Evolutionary conservation across 345 rosid species (phyloP), one percentile per base, ranked within the genome.

Genomic region (Rhodomyrtus tomentosa): DNA sequence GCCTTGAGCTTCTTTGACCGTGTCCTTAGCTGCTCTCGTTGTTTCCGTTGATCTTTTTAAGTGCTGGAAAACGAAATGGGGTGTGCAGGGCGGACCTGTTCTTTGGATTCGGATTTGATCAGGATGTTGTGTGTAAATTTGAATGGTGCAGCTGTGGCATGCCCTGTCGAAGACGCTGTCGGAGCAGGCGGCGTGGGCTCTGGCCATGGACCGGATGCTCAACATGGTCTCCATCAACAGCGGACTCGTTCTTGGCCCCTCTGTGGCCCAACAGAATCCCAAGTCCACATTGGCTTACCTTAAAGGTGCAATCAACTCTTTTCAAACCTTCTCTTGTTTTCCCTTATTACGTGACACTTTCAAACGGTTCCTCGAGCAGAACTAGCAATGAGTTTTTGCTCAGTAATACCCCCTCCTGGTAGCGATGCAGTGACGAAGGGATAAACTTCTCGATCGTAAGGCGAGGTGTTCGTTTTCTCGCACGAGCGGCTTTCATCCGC

Each of bases 121-220:
- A 21, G 79, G 4, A 18, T 9, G 79, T 40, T 45, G 79, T 11
- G 42, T 32, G 42, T 59, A 16, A 10, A 62, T 3, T 18, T 20
- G 21, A 18, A 2, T 11, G 68, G 50, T 83, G 11, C 89, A 94
- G 98, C 82, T 96, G 48, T 96, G 99, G 98, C 87, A 96, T 76
- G 96, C 98, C 4, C 86, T 93, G 54, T 92, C 97, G 7, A 95
- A 96, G 89, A 96, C 98, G 48, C 91, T 90, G 12, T 90, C 97
- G 0, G 99, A 96, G 82, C 91, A 94, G 85, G 95, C 98, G 12
- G 98, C 98, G 3, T 96, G 99, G 98, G 99, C 95, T n/a, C 83
- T 96, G 76, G 97, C 98, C 45, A 95, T 92, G 98, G 99, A 95
- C 79, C 90, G 99, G 4, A 88, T 87, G 90, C 90, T 96, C 7